These are phyloP conservation scores for Didymella pinodella DNA, from an alignment of 2,329 filamentous ascomycete genomes.

Conservation along the genomic window DNA sequence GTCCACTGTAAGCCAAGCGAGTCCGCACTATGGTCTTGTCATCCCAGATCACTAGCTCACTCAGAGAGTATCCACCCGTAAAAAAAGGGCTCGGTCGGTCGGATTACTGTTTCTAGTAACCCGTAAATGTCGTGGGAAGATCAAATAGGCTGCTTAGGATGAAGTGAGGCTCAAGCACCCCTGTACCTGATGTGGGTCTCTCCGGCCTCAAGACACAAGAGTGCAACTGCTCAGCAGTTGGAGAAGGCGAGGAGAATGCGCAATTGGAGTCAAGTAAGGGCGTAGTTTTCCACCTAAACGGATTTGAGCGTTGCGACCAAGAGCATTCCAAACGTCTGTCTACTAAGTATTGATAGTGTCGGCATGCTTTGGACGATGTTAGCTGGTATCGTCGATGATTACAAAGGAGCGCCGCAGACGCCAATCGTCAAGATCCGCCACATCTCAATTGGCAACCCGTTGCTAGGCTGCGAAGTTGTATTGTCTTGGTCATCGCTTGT, in stretches of 20 bases:
- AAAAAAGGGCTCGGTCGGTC: not conserved
- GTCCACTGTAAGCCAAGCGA: conserved; percentile 13
- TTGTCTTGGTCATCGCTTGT: conserved; percentile 11
- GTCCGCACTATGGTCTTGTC: conserved; percentile 14
- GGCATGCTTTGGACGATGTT: not conserved
- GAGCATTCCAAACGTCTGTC: not conserved
- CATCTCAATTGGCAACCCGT: conserved; percentile 3
- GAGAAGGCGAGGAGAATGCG: too few relatives aligned
- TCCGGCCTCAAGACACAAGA: not conserved
- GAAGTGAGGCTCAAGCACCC: conserved; percentile 16
- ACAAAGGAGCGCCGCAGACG: conserved; percentile 1
- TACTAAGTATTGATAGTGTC: not conserved
- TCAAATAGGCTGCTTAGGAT: not conserved
- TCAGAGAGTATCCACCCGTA: not conserved
- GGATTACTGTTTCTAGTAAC: conserved; percentile 6
- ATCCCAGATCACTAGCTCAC: not conserved
- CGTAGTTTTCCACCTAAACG: not conserved
- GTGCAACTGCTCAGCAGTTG: not conserved
- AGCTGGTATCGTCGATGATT: not conserved
- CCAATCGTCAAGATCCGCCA: conserved; percentile 3
- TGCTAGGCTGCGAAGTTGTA: conserved; percentile 2
- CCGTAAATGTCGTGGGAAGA: not conserved
- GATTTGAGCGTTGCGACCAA: not conserved
- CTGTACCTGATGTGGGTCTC: not conserved
- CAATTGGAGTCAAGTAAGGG: not conserved